Evolutionary conservation across 306 rosid species (phyloP).

Genomic region (Cajanus cajan): DNA sequence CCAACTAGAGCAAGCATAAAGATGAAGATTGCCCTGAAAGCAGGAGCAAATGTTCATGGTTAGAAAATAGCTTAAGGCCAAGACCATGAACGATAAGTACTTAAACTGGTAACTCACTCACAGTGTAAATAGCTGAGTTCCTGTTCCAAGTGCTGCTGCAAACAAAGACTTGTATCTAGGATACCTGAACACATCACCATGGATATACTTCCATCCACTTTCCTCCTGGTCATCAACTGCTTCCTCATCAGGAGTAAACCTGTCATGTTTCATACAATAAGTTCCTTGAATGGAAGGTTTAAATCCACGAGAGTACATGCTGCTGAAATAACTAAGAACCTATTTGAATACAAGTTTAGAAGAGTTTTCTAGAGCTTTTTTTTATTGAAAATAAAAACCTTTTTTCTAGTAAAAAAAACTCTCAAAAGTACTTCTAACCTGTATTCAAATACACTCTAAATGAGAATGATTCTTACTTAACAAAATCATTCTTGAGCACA

Average conservation of each 20-base stretch:
- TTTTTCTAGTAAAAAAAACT: too few relatives aligned
- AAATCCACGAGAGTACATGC: not conserved
- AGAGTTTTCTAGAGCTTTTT: too few relatives aligned
- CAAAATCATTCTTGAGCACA: constrained; percentile 51
- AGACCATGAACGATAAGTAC: not conserved
- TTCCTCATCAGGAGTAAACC: constrained; percentile 48
- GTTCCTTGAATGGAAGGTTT: not conserved
- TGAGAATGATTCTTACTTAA: constrained; percentile 38
- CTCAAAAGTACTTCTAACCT: too few relatives aligned
- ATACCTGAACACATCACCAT: constrained; percentile 51
- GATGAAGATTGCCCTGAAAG: constrained; percentile 49
- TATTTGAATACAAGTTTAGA: too few relatives aligned
- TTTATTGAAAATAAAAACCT: too few relatives aligned
- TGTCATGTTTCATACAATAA: constrained; percentile 20
- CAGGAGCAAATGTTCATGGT: constrained; percentile 8
- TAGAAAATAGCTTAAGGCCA: constrained; percentile 8
- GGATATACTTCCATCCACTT: constrained; percentile 51
- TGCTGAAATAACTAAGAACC: not conserved
- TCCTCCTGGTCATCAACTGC: constrained; percentile 43
- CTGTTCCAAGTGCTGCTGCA: constrained; percentile 51
- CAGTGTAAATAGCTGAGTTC: constrained; percentile 52
- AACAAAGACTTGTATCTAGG: constrained; percentile 46
- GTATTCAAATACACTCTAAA: not conserved
- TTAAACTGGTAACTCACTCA: constrained; percentile 41
- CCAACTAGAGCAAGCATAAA: constrained; percentile 57